Evolutionary conservation across 129 eudicot species (phyloP).

Genomic region (Mikania micrantha): DNA sequence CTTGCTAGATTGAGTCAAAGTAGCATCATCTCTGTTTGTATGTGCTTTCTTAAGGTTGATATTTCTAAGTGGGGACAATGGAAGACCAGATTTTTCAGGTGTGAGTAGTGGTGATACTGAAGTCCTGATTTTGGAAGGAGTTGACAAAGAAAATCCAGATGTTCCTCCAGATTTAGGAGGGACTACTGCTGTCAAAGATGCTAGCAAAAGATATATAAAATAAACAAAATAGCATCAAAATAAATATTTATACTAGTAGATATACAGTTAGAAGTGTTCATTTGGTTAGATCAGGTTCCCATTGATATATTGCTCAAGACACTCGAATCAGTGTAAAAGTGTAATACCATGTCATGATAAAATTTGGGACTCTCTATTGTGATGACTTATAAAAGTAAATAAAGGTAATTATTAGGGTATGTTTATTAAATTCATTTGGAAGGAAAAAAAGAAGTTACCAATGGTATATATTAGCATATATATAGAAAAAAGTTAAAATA

Average conservation of each 20-base stretch:
- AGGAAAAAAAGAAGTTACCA: not conserved
- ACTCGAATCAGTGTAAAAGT: not conserved
- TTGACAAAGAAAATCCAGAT: conserved; percentile 48
- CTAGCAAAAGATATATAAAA: conserved; percentile 5
- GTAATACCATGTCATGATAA: not conserved
- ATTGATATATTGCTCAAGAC: not conserved
- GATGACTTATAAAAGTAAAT: not conserved
- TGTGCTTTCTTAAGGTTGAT: conserved; percentile 42
- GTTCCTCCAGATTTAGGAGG: conserved; percentile 60
- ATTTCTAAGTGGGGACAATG: conserved; percentile 57
- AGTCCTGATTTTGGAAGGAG: conserved; percentile 55
- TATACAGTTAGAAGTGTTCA: not conserved
- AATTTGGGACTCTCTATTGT: not conserved
- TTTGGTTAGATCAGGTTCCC: not conserved
- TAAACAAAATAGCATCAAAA: not conserved
- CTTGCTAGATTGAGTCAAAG: conserved; percentile 36
- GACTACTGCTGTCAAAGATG: conserved; percentile 35
- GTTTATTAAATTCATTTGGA: not conserved
- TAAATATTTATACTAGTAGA: not conserved
- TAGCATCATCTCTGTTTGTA: conserved; percentile 33
- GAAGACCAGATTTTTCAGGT: conserved; percentile 47
- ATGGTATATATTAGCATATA: not conserved
- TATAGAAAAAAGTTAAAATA: not conserved
- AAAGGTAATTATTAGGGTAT: not conserved
- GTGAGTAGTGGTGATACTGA: conserved; percentile 74